These are phyloP conservation scores for Mycena alexandri DNA, from an alignment of 768 basidiomycete genomes.

Conservation along the genomic window DNA sequence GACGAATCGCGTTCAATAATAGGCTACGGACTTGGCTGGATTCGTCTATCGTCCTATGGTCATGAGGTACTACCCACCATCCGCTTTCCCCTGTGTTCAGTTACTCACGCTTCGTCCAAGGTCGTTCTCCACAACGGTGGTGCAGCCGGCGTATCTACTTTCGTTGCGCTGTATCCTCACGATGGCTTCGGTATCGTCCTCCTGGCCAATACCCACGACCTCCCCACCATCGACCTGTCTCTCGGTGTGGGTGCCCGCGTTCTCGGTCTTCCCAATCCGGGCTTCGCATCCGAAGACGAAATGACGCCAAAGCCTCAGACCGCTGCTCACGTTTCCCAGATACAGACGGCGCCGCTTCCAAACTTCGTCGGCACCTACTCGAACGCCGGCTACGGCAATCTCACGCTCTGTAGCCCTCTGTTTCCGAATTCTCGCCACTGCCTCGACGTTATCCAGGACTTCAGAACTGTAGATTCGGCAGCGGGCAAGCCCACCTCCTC, in stretches of 20 bases:
- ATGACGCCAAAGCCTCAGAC: neutral
- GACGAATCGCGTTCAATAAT: constrained; percentile 43
- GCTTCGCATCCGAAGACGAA: neutral
- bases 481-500: neutral
- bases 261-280: constrained; percentile 18
- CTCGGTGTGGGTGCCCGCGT: constrained; percentile 34
- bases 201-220: constrained; percentile 47
- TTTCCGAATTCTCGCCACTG: constrained; percentile 41
- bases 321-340: neutral
- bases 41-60: constrained; percentile 52
- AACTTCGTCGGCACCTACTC: constrained; percentile 52
- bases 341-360: constrained; percentile 18
- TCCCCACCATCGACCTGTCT: constrained; percentile 31
- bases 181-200: constrained; percentile 52
- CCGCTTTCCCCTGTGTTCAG: neutral
- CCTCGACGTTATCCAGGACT: constrained; percentile 42
- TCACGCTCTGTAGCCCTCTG: constrained; percentile 52
- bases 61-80: constrained; percentile 49
- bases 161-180: constrained; percentile 49
- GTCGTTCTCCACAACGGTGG: constrained; percentile 49
- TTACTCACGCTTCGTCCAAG: constrained; percentile 38
- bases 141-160: constrained; percentile 49
- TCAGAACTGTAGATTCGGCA: constrained; percentile 42
- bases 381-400: constrained; percentile 52
- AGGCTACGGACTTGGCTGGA: constrained; percentile 61